Evolutionary conservation across 768 basidiomycete genomes (phyloP).

Genomic region (Tulasnella sp.): DNA sequence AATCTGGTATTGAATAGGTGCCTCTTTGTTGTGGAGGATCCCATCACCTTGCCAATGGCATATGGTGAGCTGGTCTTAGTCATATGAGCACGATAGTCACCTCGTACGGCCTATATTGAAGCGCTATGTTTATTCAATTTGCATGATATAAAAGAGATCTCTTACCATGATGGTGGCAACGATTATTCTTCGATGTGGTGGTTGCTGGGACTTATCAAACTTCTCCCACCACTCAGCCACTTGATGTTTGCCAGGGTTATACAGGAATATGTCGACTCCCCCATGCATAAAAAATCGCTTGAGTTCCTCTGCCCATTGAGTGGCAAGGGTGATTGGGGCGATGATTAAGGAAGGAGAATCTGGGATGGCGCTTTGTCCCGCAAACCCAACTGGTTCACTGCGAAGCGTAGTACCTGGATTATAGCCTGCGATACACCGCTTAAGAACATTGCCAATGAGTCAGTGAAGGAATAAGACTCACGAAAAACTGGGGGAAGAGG

Average conservation of each 20-base stretch:
- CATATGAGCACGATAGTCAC: too few relatives aligned
- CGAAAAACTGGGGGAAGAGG: neutral
- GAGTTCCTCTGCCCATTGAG: neutral
- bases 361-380: neutral
- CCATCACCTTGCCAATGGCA: too few relatives aligned
- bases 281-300: neutral
- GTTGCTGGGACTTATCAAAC: neutral
- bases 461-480: too few relatives aligned
- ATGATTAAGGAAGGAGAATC: neutral
- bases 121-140: too few relatives aligned
- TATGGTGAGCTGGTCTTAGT: too few relatives aligned
- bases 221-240: neutral
- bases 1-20: too few relatives aligned
- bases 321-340: neutral
- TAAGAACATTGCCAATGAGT: too few relatives aligned
- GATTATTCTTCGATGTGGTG: neutral
- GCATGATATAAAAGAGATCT: too few relatives aligned
- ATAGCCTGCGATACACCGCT: too few relatives aligned
- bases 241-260: neutral
- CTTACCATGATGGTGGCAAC: neutral
- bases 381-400: neutral
- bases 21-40: too few relatives aligned
- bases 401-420: neutral
- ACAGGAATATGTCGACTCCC: neutral
- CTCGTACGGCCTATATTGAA: too few relatives aligned